phyloP scores from a whole-genome alignment of 2,329 filamentous ascomycete genomes.

The Ophiobolus disseminans region DNA sequence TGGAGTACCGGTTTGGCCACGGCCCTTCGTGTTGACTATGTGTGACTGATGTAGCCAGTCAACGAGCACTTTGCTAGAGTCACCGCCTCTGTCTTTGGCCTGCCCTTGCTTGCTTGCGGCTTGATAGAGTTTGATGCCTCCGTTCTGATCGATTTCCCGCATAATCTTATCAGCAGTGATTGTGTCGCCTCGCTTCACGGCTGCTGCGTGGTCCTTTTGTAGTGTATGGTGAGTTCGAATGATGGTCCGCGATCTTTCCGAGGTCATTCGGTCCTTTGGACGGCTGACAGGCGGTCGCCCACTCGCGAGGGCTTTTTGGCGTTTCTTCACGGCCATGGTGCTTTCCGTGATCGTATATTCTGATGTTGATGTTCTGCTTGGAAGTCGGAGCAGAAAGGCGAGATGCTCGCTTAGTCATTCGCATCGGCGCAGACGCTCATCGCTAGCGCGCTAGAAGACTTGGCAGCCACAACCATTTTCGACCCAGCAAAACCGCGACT shows the following conservation, averaged over 20 bases:
- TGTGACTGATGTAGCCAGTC: slow-evolving; percentile 60
- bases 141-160: slow-evolving; percentile 61
- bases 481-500: slow-evolving; percentile 22
- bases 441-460: slow-evolving; percentile 11
- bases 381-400: slow-evolving; percentile 19
- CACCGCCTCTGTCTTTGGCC: slow-evolving; percentile 66
- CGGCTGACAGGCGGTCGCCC: slow-evolving; percentile 41
- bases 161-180: slow-evolving; percentile 53
- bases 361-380: slow-evolving; percentile 2
- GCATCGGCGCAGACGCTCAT: background rate
- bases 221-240: slow-evolving; percentile 67
- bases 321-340: slow-evolving; percentile 43
- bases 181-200: slow-evolving; percentile 53
- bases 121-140: slow-evolving; percentile 67
- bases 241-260: slow-evolving; percentile 64
- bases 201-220: slow-evolving; percentile 63
- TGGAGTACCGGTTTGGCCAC: slow-evolving; percentile 7
- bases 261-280: slow-evolving; percentile 55
- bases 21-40: slow-evolving; percentile 23
- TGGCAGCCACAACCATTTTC: slow-evolving; percentile 17
- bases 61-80: slow-evolving; percentile 66
- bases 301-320: slow-evolving; percentile 42
- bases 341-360: slow-evolving; percentile 12
- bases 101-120: slow-evolving; percentile 69
- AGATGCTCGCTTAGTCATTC: too few species aligned